Evolutionary conservation across 768 basidiomycete species (phyloP).

Genomic region (Rhodotorula kratochvilovae): DNA sequence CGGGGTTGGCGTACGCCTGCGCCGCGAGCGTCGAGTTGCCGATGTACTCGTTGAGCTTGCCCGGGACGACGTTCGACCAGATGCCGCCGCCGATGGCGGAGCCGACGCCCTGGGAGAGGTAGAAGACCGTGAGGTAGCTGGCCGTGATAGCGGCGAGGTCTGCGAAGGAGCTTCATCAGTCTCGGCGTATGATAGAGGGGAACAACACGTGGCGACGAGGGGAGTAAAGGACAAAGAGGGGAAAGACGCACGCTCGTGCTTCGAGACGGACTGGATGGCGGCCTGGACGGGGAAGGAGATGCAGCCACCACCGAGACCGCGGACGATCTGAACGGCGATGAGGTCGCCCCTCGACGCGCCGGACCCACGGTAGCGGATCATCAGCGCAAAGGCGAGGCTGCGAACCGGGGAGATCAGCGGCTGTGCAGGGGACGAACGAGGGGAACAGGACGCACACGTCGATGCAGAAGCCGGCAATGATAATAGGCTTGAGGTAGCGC

Average conservation of each 20-base stretch:
- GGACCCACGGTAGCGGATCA: conserved; percentile 44
- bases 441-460: conserved; percentile 1
- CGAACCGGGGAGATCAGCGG: background rate
- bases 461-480: conserved; percentile 44
- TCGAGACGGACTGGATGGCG: conserved; percentile 35
- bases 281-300: conserved; percentile 46
- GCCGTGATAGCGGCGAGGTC: conserved; percentile 42
- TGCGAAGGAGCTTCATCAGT: too few relatives aligned
- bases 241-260: conserved; percentile 14
- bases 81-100: conserved; percentile 45
- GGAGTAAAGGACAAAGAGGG: background rate
- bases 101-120: conserved; percentile 37
- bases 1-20: conserved; percentile 44
- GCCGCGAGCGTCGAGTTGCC: conserved; percentile 41
- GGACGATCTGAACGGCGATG: conserved; percentile 44
- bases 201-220: too few relatives aligned
- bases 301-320: conserved; percentile 40
- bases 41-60: conserved; percentile 42
- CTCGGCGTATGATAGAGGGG: too few relatives aligned
- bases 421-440: too few relatives aligned
- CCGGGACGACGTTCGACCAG: conserved; percentile 45
- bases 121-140: conserved; percentile 44
- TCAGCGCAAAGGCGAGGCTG: conserved; percentile 45
- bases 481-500: conserved; percentile 46
- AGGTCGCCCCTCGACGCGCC: conserved; percentile 42